Conservation (phyloP, 139 green algal species). For the Nannochloris sp. region DNA sequence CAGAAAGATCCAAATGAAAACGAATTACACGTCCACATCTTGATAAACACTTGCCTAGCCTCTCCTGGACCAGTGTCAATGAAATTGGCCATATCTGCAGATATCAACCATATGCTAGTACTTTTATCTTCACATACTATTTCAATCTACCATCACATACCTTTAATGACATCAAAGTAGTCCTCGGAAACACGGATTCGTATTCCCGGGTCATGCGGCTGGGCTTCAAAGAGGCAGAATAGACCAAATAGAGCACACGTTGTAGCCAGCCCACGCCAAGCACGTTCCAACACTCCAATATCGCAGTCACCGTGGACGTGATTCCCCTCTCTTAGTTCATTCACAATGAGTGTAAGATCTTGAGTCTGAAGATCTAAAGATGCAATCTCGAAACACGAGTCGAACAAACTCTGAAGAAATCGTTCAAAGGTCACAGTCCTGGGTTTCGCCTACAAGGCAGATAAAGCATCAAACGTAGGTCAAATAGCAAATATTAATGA, state of each 20-base stretch:
- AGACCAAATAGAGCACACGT: constrained; percentile 6
- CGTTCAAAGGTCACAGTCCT: too few species aligned
- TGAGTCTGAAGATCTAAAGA: too few species aligned
- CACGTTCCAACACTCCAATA: too few species aligned
- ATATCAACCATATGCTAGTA: not conserved
- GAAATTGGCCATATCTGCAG: not conserved
- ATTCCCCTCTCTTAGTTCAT: too few species aligned
- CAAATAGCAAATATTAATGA: too few species aligned
- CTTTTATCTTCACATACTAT: too few species aligned
- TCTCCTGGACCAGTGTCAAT: not conserved
- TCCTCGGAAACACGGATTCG: constrained; percentile 8
- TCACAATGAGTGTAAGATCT: too few species aligned
- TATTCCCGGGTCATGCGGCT: constrained; percentile 6
- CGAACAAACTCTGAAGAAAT: too few species aligned
- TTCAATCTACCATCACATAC: not conserved
- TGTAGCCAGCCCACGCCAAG: not conserved
- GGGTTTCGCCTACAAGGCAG: too few species aligned
- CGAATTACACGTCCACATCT: not conserved
- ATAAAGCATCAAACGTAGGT: too few species aligned
- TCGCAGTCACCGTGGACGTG: too few species aligned
- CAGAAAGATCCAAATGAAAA: not conserved
- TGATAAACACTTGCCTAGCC: not conserved
- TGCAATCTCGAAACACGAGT: too few species aligned
- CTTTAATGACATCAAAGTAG: not conserved
- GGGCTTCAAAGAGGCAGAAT: constrained; percentile 22